Base-by-base conservation (phyloP, 2,329 filamentous ascomycete genomes). In the Talaromyces marneffei region DNA sequence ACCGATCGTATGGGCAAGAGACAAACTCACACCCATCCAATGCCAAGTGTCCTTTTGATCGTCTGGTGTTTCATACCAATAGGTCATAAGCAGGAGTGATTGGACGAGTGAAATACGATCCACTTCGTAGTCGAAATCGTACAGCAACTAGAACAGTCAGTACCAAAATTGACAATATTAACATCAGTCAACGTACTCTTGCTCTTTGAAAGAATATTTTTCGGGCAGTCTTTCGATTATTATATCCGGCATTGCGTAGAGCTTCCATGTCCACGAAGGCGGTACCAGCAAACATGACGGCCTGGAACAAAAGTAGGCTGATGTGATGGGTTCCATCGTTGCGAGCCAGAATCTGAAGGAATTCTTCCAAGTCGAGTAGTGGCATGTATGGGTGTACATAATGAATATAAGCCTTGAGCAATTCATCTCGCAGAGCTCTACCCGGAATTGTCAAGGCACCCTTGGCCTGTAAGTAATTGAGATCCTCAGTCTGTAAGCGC, bases 41-140 rank as follows among this genome's bases (percentile, higher is more conserved):
- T 97, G 92, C 90, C 93, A 97, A 50, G 92, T 97, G 73, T 97
- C 93, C 75, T 97, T 97, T 72, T 96, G 91, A 73, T 97, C 93
- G 75, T 97, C 92, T 0, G 92, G 92, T 12, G 91, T 96, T 76
- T 97, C 92, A 74, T 97, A 97, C 89, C 93, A 97, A 74, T 96
- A 96, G 3, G 92, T 96, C 89, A 97, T 92, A 63, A 97, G 82
- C 25, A 97, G 81, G 23, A 97, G 81, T 4, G 90, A 88, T 75
- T 97, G 93, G 16, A 97, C 91, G 25, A 97, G 83, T 20, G 91
- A 86, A 62, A 97, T 87, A 57, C 92, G 89, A 74, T 97, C 92
- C 48, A 87, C 85, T 75, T 97, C 93, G 74, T 95, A 96, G 74
- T 97, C 93, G 67, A 96, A 95, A 72, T 97, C 92, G 76, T 97